phyloP scores from a whole-genome alignment of 164 flowering plant species.

The Magnolia sinica region DNA sequence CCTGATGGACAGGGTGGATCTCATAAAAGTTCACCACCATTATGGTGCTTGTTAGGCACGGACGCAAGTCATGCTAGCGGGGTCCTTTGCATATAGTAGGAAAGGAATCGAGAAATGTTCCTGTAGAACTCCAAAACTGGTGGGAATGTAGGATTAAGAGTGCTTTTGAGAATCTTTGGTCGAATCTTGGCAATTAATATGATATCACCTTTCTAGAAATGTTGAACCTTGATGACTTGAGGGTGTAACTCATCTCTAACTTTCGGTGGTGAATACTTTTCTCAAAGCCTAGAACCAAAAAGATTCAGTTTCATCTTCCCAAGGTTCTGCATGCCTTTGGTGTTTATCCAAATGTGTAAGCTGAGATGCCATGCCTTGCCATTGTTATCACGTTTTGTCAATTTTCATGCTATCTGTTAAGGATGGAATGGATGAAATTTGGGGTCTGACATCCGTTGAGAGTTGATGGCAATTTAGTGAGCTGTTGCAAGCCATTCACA shows the following conservation, averaged over 20 bases:
- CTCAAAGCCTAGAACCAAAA: background rate
- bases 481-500: background rate
- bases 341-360: background rate
- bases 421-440: background rate
- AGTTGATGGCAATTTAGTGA: background rate
- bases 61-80: too few species aligned
- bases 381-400: background rate
- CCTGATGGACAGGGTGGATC: too few species aligned
- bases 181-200: too few species aligned
- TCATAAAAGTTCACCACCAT: too few species aligned
- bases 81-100: too few species aligned
- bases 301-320: background rate
- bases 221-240: background rate
- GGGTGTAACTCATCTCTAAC: background rate
- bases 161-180: background rate
- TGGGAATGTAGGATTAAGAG: background rate
- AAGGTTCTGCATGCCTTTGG: background rate
- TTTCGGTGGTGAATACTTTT: background rate
- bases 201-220: background rate
- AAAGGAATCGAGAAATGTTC: background rate
- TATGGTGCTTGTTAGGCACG: too few species aligned
- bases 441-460: background rate
- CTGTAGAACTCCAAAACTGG: background rate
- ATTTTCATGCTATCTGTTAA: background rate
- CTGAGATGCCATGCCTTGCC: background rate